These are phyloP conservation scores for Neurospora sp. DNA, from an alignment of 495 filamentous ascomycete genomes.

Conservation along the genomic window DNA sequence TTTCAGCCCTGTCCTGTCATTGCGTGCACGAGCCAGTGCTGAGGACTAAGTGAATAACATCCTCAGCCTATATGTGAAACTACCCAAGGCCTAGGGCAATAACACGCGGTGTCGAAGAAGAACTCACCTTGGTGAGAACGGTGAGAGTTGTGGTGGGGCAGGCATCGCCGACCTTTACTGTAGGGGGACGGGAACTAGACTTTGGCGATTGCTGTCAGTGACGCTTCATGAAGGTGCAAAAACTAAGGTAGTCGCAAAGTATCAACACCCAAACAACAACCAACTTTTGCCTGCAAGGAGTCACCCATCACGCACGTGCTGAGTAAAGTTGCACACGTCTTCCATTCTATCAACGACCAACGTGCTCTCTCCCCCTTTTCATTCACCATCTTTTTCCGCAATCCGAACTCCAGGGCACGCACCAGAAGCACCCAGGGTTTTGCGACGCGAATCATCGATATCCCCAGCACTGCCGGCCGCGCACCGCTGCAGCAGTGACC, in stretches of 20 bases:
- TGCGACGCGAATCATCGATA: background rate
- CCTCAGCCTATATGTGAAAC: background rate
- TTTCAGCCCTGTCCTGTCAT: background rate
- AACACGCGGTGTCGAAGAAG: background rate
- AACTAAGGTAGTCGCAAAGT: background rate
- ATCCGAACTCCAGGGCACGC: background rate
- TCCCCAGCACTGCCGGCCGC: background rate
- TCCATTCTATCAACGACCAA: background rate
- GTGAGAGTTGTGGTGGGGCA: background rate
- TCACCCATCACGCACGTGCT: background rate
- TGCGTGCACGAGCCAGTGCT: background rate
- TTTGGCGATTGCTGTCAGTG: background rate
- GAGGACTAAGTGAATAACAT: background rate
- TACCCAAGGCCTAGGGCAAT: background rate
- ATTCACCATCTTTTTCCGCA: background rate
- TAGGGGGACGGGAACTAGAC: background rate
- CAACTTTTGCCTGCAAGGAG: background rate
- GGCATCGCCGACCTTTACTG: background rate
- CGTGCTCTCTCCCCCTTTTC: background rate
- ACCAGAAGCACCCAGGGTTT: background rate
- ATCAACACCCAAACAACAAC: background rate
- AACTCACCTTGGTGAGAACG: background rate
- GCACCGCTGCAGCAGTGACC: background rate
- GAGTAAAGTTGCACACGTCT: background rate
- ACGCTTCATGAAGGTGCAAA: background rate